Base-by-base conservation (phyloP, 208 protist genomes). In the Hexamita inflata region DNA sequence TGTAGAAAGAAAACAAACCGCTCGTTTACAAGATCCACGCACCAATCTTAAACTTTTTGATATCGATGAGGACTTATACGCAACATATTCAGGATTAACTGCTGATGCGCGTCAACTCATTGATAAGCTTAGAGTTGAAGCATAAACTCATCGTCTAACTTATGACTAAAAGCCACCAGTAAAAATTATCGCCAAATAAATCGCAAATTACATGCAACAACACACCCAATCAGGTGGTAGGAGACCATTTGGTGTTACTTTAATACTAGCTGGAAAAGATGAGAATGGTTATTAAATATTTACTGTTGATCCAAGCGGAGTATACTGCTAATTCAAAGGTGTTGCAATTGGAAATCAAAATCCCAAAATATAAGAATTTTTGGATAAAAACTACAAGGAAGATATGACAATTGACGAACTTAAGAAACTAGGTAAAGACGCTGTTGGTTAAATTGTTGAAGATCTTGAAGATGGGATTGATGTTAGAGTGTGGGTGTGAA, bases 11-110 rank as follows among this genome's bases (percentile, higher is more conserved):
- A 61, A 80, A n/a, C 59, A 70, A 29, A 58, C 77, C 1, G 75
- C 64, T 15, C 58, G 78, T 28, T 38, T 80, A 2, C 77, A 80
- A 34, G 76, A 79, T 45, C 49, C 76, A 66, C 73, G 75, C 15
- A 75, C 75, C 4, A 11, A 67, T 2, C 34, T 58, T 24, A 80
- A 80, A 49, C 75, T 80, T 59, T 26, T 66, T n/a, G 58, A 42
- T 7, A 24, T 80, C 2, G 75, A 80, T 61, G 58, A 49, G 13
- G 76, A 80, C 77, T 26, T 80, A 15, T 61, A 45, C 34, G 34
- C 78, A 1, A 60, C 39, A 32, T 80, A 76, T 79, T 15, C 77
- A 45, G 77, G 77, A 28, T 61, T 80, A 1, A 77, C 77, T 59
- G 77, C 77, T 15, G 77, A 80, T 49, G 34, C 77, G 24, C 40